phyloP scores from a whole-genome alignment of 2,329 filamentous ascomycete genomes.

The Nectriaceae sp. region DNA sequence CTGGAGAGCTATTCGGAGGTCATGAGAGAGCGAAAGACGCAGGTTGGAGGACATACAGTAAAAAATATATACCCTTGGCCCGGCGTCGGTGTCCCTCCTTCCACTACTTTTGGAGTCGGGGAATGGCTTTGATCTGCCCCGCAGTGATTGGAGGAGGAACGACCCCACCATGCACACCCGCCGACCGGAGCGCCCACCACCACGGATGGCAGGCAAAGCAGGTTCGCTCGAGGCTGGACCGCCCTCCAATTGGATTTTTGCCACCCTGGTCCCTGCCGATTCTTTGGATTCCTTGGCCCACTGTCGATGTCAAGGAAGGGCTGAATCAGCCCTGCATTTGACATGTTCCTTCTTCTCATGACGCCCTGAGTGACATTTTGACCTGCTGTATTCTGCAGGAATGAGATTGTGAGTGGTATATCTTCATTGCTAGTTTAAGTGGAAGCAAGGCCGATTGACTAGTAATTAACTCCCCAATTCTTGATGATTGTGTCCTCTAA shows the following conservation, averaged over 20 bases:
- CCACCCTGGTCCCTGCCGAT: not conserved
- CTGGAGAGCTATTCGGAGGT: too few relatives aligned
- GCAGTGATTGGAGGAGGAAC: constrained; percentile 22
- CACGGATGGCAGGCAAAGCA: not conserved
- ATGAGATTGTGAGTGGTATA: too few relatives aligned
- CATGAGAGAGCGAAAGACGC: constrained; percentile 3
- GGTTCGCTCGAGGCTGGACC: too few relatives aligned
- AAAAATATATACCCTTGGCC: constrained; percentile 21
- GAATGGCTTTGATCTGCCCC: constrained; percentile 22
- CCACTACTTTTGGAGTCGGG: constrained; percentile 6
- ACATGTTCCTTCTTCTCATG: constrained; percentile 4
- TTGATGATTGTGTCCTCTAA: too few relatives aligned
- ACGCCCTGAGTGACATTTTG: constrained; percentile 5
- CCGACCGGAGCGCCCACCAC: constrained; percentile 1
- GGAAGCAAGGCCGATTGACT: too few relatives aligned
- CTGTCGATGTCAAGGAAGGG: constrained; percentile 11
- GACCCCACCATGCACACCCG: constrained; percentile 19
- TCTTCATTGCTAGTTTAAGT: too few relatives aligned
- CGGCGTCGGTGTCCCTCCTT: constrained; percentile 28
- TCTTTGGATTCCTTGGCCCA: not conserved
- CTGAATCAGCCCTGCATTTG: constrained; percentile 6
- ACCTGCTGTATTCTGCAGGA: too few relatives aligned
- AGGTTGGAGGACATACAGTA: not conserved
- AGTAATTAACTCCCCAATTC: too few relatives aligned
- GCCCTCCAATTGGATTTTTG: not conserved